Conservation (phyloP, 1,284 basidiomycete species). For the Moniliophthora roreri region DNA sequence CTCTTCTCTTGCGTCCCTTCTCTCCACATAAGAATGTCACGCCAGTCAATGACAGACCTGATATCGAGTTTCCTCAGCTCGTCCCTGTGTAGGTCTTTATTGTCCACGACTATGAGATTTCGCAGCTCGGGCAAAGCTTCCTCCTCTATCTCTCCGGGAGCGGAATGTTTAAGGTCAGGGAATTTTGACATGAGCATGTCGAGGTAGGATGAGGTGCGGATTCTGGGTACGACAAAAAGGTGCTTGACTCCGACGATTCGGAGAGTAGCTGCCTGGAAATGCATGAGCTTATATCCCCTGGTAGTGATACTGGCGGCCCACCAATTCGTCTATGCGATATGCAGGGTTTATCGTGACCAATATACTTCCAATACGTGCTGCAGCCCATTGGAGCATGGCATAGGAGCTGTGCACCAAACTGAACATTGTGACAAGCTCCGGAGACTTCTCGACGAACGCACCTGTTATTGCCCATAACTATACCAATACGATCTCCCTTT, state of each 20-base stretch:
- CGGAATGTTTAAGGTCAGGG: slow-evolving; percentile 52
- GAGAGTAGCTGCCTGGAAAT: slow-evolving; percentile 55
- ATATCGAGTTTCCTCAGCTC: slow-evolving; percentile 42
- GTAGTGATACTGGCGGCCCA: slow-evolving; percentile 29
- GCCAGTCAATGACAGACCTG: slow-evolving; percentile 61
- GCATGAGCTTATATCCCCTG: background rate
- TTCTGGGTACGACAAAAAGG: slow-evolving; percentile 71
- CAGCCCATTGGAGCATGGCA: slow-evolving; percentile 82
- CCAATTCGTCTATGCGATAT: slow-evolving; percentile 72
- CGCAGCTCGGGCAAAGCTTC: slow-evolving; percentile 62
- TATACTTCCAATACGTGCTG: slow-evolving; percentile 76
- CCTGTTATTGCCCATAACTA: slow-evolving; percentile 85
- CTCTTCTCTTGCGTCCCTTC: slow-evolving; percentile 44
- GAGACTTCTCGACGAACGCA: slow-evolving; percentile 23
- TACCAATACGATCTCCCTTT: slow-evolving; percentile 78
- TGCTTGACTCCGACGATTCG: slow-evolving; percentile 68
- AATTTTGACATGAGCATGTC: slow-evolving; percentile 57
- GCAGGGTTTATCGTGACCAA: slow-evolving; percentile 84
- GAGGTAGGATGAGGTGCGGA: slow-evolving; percentile 65
- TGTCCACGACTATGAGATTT: slow-evolving; percentile 70
- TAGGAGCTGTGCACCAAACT: slow-evolving; percentile 54
- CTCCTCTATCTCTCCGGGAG: slow-evolving; percentile 60
- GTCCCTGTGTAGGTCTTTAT: slow-evolving; percentile 39
- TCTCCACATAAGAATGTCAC: slow-evolving; percentile 63
- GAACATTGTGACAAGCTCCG: background rate